Percentiles rank a stretch among this genome's conserved stretches.
These are phyloP conservation scores for Xylaria venustula DNA, from an alignment of 495 filamentous ascomycete genomes.

Conservation along the genomic window DNA sequence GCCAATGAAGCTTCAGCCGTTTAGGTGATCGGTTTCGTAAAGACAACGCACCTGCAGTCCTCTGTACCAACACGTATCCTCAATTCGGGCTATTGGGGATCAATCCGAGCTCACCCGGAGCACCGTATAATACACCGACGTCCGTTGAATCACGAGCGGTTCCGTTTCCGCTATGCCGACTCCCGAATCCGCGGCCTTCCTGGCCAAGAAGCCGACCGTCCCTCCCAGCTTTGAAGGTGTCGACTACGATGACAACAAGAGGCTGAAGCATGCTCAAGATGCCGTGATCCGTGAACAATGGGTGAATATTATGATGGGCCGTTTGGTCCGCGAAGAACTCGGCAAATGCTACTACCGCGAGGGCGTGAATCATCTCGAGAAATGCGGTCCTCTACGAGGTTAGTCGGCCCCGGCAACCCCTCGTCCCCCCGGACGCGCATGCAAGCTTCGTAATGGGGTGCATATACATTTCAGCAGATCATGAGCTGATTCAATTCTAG, in stretches of 20 bases:
- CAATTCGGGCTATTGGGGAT: not conserved
- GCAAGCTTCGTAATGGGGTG: too few relatives aligned
- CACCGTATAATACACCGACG: not conserved
- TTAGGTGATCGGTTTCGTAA: not conserved
- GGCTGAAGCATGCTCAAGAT: conserved; percentile 90
- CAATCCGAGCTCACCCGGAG: not conserved
- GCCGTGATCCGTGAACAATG: conserved; percentile 95
- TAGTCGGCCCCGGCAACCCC: conserved; percentile 32
- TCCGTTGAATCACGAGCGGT: not conserved
- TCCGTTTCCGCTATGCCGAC: conserved; percentile 63
- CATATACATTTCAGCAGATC: too few relatives aligned
- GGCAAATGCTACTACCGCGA: conserved; percentile 93
- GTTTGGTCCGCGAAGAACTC: conserved; percentile 89
- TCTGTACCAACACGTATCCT: not conserved
- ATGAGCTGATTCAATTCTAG: conserved; percentile 46
- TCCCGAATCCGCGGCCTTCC: conserved; percentile 88
- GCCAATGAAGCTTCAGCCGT: not conserved
- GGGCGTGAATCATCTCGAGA: conserved; percentile 96
- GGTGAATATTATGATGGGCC: conserved; percentile 96
- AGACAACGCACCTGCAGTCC: not conserved
- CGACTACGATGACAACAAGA: conserved; percentile 88
- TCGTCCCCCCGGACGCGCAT: not conserved
- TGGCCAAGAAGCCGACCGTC: conserved; percentile 91
- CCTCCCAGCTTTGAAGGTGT: conserved; percentile 95
- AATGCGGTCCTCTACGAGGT: conserved; percentile 92